These are phyloP conservation scores for Tulasnella sp. DNA, from an alignment of 768 basidiomycete species.

Conservation along the genomic window DNA sequence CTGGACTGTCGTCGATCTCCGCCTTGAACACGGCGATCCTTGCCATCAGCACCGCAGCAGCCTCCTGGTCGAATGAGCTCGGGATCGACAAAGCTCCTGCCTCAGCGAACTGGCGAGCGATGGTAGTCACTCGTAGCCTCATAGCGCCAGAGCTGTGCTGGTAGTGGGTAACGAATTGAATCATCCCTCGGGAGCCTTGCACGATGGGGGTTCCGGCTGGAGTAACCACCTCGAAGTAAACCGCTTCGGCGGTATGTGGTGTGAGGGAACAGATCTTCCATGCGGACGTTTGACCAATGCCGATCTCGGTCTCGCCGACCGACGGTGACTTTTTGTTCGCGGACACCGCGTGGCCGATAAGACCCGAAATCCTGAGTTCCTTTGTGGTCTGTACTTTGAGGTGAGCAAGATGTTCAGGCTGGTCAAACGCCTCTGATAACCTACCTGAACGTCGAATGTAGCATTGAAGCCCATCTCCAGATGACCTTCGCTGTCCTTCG, in stretches of 20 bases:
- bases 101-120: conserved; percentile 95
- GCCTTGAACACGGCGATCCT: conserved; percentile 99
- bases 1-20: conserved; percentile 95
- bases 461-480: conserved; percentile 98
- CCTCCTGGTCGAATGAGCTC: conserved; percentile 94
- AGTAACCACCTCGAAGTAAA: conserved; percentile 98
- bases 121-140: conserved; percentile 92
- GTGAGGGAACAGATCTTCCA: conserved; percentile 94
- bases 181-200: conserved; percentile 82
- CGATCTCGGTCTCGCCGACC: conserved; percentile 98
- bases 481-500: conserved; percentile 84
- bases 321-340: conserved; percentile 93
- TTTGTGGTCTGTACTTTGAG: conserved; percentile 70
- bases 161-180: conserved; percentile 98
- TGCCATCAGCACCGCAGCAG: conserved; percentile 95
- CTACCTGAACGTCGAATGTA: conserved; percentile 92
- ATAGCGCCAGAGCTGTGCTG: conserved; percentile 95
- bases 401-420: background rate
- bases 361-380: conserved; percentile 94
- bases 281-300: conserved; percentile 95
- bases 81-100: conserved; percentile 92
- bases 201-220: conserved; percentile 89
- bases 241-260: conserved; percentile 75
- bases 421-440: too few relatives aligned
- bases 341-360: conserved; percentile 96